These are phyloP conservation scores for Erysimum pusillum DNA, from an alignment of 441 rosid species.

Conservation along the genomic window DNA sequence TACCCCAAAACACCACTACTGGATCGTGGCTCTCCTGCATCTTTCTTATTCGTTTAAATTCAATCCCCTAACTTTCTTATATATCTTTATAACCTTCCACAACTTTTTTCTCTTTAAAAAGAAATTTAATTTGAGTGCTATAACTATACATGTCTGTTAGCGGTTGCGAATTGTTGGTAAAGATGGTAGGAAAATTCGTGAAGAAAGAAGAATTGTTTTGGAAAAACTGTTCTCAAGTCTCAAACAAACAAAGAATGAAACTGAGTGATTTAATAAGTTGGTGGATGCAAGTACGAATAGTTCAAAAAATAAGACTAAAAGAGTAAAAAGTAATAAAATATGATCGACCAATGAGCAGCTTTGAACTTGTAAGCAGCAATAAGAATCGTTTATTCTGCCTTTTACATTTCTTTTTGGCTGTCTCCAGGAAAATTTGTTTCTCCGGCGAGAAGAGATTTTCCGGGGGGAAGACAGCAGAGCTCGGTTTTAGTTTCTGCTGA, in stretches of 20 bases:
- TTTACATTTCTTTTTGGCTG: background rate
- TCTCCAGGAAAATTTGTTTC: constrained; percentile 12
- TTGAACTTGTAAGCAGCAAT: constrained; percentile 22
- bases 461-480: constrained; percentile 4
- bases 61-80: background rate
- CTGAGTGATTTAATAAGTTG: background rate
- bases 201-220: too few species aligned
- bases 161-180: background rate
- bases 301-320: constrained; percentile 1
- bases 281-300: constrained; percentile 12
- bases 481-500: background rate
- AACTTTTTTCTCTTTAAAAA: background rate
- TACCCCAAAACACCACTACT: background rate
- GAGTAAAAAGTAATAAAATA: constrained; percentile 17
- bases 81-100: background rate
- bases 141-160: background rate
- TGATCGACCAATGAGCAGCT: constrained; percentile 26
- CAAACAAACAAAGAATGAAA: background rate
- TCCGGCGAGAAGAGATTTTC: constrained; percentile 43
- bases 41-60: background rate
- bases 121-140: background rate
- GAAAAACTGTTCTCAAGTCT: background rate
- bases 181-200: background rate
- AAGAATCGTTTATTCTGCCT: background rate
- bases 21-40: background rate